A percentile compares a stretch with the other conserved stretches of the same genome.
Conservation (phyloP, 148 eudicot genomes). For the Rhododendron molle region DNA sequence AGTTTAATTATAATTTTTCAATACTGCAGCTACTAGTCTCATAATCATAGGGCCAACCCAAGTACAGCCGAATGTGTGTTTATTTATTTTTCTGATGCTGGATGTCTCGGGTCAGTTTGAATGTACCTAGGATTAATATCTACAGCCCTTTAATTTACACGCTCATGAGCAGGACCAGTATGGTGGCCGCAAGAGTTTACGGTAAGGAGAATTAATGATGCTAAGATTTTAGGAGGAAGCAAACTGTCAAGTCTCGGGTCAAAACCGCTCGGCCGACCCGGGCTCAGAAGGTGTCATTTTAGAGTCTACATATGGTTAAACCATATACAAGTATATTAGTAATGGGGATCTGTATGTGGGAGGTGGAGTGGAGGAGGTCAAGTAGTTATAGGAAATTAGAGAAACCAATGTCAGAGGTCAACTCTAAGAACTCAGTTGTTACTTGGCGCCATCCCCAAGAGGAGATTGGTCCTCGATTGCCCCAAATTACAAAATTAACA, state of each 20-base stretch:
- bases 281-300: background rate
- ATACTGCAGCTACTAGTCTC: background rate
- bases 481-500: background rate
- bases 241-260: background rate
- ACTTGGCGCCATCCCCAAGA: conserved; percentile 13
- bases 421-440: conserved; percentile 3
- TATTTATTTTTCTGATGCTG: background rate
- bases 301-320: background rate
- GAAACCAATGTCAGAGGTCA: conserved; percentile 6
- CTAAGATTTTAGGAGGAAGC: too few species aligned
- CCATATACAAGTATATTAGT: background rate
- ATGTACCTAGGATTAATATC: too few species aligned
- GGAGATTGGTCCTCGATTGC: conserved; percentile 17
- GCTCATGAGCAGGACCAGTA: too few species aligned
- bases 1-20: background rate
- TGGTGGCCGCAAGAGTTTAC: background rate
- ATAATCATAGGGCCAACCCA: background rate
- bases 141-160: too few species aligned
- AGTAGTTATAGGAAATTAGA: background rate
- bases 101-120: too few species aligned
- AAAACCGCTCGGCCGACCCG: too few species aligned
- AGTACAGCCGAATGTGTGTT: background rate
- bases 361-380: background rate
- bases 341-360: background rate
- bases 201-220: too few species aligned